Evolutionary conservation across 768 basidiomycete species (phyloP), one percentile per base, ranked within the genome.

Genomic region (Glaciozyma martinii): DNA sequence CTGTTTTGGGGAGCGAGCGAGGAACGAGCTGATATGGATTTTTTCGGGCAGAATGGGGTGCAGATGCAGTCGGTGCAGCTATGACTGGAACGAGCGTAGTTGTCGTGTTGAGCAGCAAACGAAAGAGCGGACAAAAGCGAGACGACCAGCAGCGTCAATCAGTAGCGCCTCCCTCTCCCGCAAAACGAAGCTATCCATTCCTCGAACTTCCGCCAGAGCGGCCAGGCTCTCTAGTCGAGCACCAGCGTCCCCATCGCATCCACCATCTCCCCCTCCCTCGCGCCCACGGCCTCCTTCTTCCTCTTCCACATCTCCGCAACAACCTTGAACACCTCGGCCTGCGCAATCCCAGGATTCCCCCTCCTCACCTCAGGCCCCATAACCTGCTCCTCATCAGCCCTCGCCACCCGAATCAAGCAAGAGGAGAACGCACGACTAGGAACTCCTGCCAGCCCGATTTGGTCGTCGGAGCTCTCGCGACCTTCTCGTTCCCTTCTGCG

Each of bases 291-390:
- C 49, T 53, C 63, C 56, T 73, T 71, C 8, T 29, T 53, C 16
- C 47, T 33, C 62, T 63, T 72, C 71, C 72, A 74, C n/a, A 52
- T 46, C 53, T 71, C 68, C 3, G 71, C 68, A 12, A 72, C 54
- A 16, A 70, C 21, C 46, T 73, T 69, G 74, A 78, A 73, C 19
- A 77, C 74, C 23, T 76, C 74, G 6, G 70, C 68, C 55, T 76
- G 75, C 8, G 73, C 54, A 1, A 73, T 57, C 3, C 63, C 70
- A 0, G 77, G 76, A 56, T 73, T 65, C 5, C 73, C 65, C 3
- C 64, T 53, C 44, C 76, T 73, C 5, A 77, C 70, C 25, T 60
- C 29, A 9, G 72, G 66, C 53, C 76, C 68, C 59, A 76, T 68
- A 40, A 56, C 61, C 59, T 77, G 44, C 47, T 65, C 47, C 65